These are phyloP conservation scores for Kockovaella imperatae DNA, from an alignment of 768 basidiomycete species.

Conservation along the genomic window DNA sequence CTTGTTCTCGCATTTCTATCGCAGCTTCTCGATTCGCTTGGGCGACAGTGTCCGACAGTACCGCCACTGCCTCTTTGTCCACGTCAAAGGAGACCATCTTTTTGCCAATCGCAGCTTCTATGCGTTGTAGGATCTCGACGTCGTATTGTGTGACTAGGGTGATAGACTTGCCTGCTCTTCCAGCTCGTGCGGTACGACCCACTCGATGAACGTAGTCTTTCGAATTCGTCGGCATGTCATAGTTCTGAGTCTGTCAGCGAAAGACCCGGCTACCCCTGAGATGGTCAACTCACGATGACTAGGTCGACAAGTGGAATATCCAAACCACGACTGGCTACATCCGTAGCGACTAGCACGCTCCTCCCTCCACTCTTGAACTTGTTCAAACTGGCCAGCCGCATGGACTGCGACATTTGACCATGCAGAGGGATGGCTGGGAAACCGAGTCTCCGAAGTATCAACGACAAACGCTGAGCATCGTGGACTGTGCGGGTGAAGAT, in stretches of 20 bases:
- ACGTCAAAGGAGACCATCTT: conserved; percentile 77
- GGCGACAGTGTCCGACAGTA: conserved; percentile 78
- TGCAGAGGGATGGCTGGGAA: conserved; percentile 94
- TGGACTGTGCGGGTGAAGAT: conserved; percentile 94
- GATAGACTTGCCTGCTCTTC: conserved; percentile 91
- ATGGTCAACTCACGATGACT: conserved; percentile 54
- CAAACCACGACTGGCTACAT: conserved; percentile 88
- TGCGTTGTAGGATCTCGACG: conserved; percentile 88
- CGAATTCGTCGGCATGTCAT: conserved; percentile 92
- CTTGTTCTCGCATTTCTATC: conserved; percentile 69
- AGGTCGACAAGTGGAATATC: conserved; percentile 94
- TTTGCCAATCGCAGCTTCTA: conserved; percentile 84
- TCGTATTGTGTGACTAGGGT: conserved; percentile 99
- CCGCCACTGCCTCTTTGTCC: conserved; percentile 77
- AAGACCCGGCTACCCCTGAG: not conserved
- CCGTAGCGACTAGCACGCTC: conserved; percentile 86
- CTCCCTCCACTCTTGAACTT: conserved; percentile 96
- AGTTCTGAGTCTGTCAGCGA: conserved; percentile 52
- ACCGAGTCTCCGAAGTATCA: conserved; percentile 79
- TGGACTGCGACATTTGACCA: conserved; percentile 87
- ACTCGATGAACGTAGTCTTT: conserved; percentile 99
- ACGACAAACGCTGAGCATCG: conserved; percentile 80
- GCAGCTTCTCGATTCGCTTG: conserved; percentile 69
- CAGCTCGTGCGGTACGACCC: conserved; percentile 93
- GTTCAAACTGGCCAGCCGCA: conserved; percentile 80